A percentile compares a stretch with the other conserved stretches of the same genome.
These are phyloP conservation scores for Umbelopsis ramanniana DNA, from an alignment of 192 early-diverging fungal genomes.

Conservation along the genomic window DNA sequence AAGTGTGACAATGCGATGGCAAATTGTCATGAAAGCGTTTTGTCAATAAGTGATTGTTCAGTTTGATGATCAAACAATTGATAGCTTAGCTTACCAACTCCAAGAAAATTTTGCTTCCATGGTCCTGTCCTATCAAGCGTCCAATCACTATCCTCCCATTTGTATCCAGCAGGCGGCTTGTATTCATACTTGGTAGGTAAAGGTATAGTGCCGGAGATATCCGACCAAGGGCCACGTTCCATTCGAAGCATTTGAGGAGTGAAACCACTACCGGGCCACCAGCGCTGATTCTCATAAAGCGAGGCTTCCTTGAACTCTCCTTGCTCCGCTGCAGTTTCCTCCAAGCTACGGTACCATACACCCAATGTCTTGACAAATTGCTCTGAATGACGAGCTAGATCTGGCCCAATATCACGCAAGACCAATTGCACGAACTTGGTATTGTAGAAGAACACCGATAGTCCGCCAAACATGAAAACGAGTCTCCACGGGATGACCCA, in stretches of 20 bases:
- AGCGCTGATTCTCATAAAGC: constrained; percentile 42
- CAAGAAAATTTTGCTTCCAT: constrained; percentile 41
- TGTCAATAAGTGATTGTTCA: neutral
- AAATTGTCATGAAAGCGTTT: neutral
- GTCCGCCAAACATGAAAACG: constrained; percentile 58
- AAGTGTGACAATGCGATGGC: too few relatives aligned
- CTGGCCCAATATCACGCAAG: constrained; percentile 23
- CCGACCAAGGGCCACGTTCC: constrained; percentile 41
- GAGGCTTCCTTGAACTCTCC: constrained; percentile 22
- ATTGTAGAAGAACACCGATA: constrained; percentile 61
- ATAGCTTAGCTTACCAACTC: constrained; percentile 35
- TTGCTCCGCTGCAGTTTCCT: constrained; percentile 20
- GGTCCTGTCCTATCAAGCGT: constrained; percentile 35
- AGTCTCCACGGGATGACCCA: constrained; percentile 55
- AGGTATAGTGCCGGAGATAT: constrained; percentile 31
- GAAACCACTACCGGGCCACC: constrained; percentile 33
- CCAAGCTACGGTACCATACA: constrained; percentile 19
- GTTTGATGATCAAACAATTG: neutral
- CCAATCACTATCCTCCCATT: constrained; percentile 43
- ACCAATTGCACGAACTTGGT: constrained; percentile 56
- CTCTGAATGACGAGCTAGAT: neutral
- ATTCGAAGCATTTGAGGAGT: constrained; percentile 29
- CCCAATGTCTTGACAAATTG: neutral
- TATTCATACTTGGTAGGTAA: constrained; percentile 30
- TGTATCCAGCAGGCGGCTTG: constrained; percentile 34